Percentiles rank a stretch among this genome's conserved stretches.
These are phyloP conservation scores for Gossypium mustelinum DNA, from an alignment of 345 rosid species.

Conservation along the genomic window DNA sequence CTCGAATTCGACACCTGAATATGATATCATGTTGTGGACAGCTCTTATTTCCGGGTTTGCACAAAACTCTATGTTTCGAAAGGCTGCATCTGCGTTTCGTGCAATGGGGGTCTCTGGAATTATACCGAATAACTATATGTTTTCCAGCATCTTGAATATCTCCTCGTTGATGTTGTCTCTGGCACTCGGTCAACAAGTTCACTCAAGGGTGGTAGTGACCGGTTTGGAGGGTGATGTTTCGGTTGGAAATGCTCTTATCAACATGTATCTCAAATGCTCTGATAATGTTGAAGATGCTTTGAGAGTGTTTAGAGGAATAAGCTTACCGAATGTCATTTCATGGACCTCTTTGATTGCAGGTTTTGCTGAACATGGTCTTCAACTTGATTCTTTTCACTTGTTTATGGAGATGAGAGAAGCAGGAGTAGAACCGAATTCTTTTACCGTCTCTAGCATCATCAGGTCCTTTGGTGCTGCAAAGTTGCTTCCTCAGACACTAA, in stretches of 20 bases:
- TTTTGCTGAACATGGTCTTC: slow-evolving; percentile 40
- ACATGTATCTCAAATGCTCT: slow-evolving; percentile 69
- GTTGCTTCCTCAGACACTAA: slow-evolving; percentile 25
- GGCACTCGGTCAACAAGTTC: slow-evolving; percentile 57
- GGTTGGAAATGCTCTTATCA: slow-evolving; percentile 59
- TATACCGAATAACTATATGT: slow-evolving; percentile 40
- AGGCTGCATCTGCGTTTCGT: slow-evolving; percentile 46
- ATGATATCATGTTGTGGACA: slow-evolving; percentile 53
- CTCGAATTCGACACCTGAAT: slow-evolving; percentile 35
- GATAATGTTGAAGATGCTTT: slow-evolving; percentile 31
- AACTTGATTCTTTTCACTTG: slow-evolving; percentile 33
- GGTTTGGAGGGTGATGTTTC: slow-evolving; percentile 47
- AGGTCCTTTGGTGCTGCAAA: slow-evolving; percentile 34
- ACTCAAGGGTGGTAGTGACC: slow-evolving; percentile 38
- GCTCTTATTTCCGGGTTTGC: slow-evolving; percentile 51
- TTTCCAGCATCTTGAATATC: slow-evolving; percentile 38
- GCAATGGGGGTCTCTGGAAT: slow-evolving; percentile 45
- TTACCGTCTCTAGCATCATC: slow-evolving; percentile 51
- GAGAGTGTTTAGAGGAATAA: slow-evolving; percentile 41
- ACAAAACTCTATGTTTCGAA: slow-evolving; percentile 32
- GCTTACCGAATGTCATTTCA: slow-evolving; percentile 51
- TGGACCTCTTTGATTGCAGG: slow-evolving; percentile 75
- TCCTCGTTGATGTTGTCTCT: slow-evolving; percentile 35
- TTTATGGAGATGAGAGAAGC: slow-evolving; percentile 44
- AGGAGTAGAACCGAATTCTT: slow-evolving; percentile 49